Conservation (phyloP, 192 early-diverging fungal species). For the Gonapodya prolifera region DNA sequence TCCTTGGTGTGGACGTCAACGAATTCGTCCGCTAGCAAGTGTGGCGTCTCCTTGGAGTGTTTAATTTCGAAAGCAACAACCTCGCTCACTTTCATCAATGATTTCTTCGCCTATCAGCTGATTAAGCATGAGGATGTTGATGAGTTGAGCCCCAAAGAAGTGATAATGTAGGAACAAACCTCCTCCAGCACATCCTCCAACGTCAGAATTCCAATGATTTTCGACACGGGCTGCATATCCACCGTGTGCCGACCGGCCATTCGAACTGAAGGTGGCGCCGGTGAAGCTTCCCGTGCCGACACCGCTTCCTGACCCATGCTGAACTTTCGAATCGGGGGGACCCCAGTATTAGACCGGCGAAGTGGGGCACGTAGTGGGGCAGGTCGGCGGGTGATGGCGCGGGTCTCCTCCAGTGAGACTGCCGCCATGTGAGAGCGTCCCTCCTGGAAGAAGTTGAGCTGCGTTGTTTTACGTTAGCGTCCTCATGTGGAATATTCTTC, state of each 20-base stretch:
- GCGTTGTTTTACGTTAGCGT: too few relatives aligned
- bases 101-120: slow-evolving; percentile 6
- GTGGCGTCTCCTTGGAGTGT: too few relatives aligned
- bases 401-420: neutral
- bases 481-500: too few relatives aligned
- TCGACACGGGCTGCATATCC: neutral
- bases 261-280: neutral
- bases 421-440: neutral
- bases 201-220: neutral
- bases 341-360: neutral
- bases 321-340: neutral
- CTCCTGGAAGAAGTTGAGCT: slow-evolving; percentile 1
- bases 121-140: too few relatives aligned
- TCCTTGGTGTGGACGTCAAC: neutral
- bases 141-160: too few relatives aligned
- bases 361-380: neutral
- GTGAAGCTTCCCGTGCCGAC: neutral
- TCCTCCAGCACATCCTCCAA: slow-evolving; percentile 5
- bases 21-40: neutral
- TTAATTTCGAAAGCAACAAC: too few relatives aligned
- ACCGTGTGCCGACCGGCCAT: neutral
- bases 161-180: too few relatives aligned
- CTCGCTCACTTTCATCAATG: neutral
- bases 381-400: neutral
- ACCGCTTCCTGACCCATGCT: too few relatives aligned